Evolutionary conservation across 768 basidiomycete genomes (phyloP), one percentile per base, ranked within the genome.

Genomic region (Lactifluus echinatus): DNA sequence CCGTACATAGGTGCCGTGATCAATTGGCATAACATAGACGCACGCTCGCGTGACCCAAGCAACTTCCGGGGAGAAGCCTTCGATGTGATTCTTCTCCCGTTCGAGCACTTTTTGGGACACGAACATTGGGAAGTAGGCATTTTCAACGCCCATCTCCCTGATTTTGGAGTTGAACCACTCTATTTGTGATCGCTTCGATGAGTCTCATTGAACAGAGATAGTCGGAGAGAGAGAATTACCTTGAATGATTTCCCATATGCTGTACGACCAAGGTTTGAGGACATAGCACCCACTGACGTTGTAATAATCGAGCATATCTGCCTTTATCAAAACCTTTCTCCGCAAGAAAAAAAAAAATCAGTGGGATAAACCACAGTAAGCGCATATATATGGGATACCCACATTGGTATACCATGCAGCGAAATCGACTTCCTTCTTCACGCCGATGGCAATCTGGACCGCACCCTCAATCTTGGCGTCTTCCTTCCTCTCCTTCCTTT

Each of bases 51-150:
- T 99, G 55, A 99, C 96, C 96, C 96, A 99, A n/a, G 96, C 96
- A 33, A 99, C 96, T 72, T 99, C 96, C 3, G 96, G 94, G 56
- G 95, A 95, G 75, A 99, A 99, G 2, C 96, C 96, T 70, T 98
- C 96, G 57, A 99, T 92, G 70, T 99, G 96, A 66, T 98, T 85
- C 75, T 98, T 98, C 72, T 99, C 96, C 52, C 89, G 81, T 72
- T 99, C 94, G 55, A 99, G 80, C 24, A 94, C 89, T 55, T 89
- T 92, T 56, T 80, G 72, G 0, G 93, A 94, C 33, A 99, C 89
- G 66, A 98, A 98, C 92, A 99, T 97, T 3, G 96, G 96, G 80
- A 99, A 99, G 69, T 97, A 99, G 4, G 92, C 85, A 69, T 98
- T 97, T 70, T 96, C 90, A 17, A 98, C 95, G 45, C 87, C 96